A percentile compares a stretch with the other conserved stretches of the same genome.
Conservation (phyloP, 257 asterid species). For the Solanum lycopersicoides region DNA sequence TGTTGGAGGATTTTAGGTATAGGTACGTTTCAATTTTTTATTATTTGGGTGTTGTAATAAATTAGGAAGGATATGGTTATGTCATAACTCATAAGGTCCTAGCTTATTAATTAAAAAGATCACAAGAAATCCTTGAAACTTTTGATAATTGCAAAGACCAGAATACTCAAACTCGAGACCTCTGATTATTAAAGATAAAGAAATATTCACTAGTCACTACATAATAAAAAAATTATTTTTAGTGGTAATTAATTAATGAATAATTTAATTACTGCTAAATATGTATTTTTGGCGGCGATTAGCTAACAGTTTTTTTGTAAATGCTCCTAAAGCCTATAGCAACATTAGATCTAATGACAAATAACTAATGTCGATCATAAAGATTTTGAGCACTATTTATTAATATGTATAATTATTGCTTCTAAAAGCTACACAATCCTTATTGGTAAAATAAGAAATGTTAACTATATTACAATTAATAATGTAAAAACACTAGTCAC, state of each 20-base stretch:
- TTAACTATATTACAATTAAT: too few species aligned
- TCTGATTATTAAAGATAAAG: background rate
- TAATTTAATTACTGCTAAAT: too few species aligned
- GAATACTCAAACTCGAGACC: too few species aligned
- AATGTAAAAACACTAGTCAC: too few species aligned
- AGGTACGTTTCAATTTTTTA: background rate
- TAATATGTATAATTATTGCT: too few species aligned
- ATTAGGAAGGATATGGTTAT: background rate
- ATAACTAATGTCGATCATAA: accelerated
- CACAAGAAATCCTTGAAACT: background rate
- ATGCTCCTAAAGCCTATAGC: too few species aligned
- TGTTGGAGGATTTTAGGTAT: background rate
- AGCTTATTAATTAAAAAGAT: background rate
- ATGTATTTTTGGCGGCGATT: too few species aligned
- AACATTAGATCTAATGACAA: background rate
- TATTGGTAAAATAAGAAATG: background rate
- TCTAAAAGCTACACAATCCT: accelerated
- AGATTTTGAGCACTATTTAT: too few species aligned
- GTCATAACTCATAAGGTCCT: background rate
- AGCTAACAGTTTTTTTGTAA: background rate
- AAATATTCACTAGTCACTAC: accelerated
- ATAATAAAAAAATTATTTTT: too few species aligned
- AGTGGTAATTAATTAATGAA: too few species aligned
- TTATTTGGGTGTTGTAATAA: background rate
- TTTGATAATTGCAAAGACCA: background rate